phyloP scores from a whole-genome alignment of 179 eudicot genomes.

The Camellia oleifera region DNA sequence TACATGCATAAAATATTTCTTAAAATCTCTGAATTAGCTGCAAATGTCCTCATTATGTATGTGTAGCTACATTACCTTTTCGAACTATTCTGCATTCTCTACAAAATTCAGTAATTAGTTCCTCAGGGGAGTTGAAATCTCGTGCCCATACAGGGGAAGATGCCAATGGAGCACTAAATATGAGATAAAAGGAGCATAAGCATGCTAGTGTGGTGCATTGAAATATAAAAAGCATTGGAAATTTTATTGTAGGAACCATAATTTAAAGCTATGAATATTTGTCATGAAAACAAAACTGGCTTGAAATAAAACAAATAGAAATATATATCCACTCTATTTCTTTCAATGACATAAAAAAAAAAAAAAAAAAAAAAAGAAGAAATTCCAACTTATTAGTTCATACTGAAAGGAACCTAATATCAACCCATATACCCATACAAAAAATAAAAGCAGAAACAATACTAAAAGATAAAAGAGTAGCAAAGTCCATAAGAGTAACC shows the following conservation, averaged over 20 bases:
- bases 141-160: conserved; percentile 98
- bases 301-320: background rate
- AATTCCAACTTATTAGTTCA: background rate
- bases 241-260: background rate
- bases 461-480: background rate
- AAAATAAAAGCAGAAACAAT: background rate
- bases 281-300: background rate
- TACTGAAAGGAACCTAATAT: background rate
- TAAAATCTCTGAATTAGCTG: conserved; percentile 11
- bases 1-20: conserved; percentile 10
- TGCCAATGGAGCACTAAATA: conserved; percentile 88
- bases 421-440: background rate
- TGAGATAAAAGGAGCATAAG: conserved; percentile 25
- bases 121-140: conserved; percentile 87
- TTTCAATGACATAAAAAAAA: background rate
- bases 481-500: background rate
- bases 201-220: background rate
- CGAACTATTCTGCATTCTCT: conserved; percentile 98
- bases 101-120: conserved; percentile 94
- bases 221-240: background rate
- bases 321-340: background rate
- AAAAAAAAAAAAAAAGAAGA: background rate
- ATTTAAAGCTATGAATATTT: background rate
- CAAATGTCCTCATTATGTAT: background rate
- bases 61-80: conserved; percentile 57